Conservation (phyloP, 1,139 yeast species). For the Kazachstania sp. region DNA sequence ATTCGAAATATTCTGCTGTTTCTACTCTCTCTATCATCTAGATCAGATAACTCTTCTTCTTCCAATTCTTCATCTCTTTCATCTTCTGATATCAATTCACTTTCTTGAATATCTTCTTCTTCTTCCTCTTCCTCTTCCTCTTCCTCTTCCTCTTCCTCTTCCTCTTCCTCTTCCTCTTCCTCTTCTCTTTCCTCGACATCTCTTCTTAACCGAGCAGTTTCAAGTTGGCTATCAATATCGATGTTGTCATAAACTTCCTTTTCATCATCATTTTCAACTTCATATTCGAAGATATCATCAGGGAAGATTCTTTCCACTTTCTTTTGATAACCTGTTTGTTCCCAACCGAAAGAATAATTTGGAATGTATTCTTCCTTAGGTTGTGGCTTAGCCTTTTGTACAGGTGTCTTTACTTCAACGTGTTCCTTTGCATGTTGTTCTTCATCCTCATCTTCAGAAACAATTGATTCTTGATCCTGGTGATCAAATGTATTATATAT, state of each 20-base stretch:
- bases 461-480: background rate
- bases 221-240: background rate
- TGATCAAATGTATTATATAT: background rate
- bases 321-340: slow-evolving; percentile 11
- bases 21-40: background rate
- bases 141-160: background rate
- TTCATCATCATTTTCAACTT: slow-evolving; percentile 6
- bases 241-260: background rate
- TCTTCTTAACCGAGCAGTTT: background rate
- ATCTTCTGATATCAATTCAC: too few species aligned
- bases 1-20: background rate
- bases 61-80: background rate
- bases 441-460: background rate
- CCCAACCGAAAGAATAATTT: slow-evolving; percentile 20
- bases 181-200: background rate
- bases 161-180: background rate
- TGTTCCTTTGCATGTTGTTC: background rate
- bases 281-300: slow-evolving; percentile 13
- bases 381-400: background rate
- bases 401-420: background rate
- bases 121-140: too few species aligned
- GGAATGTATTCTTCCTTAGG: slow-evolving; percentile 4
- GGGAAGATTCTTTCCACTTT: slow-evolving; percentile 22
- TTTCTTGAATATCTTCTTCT: too few species aligned
- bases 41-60: background rate